These are phyloP conservation scores for Penicillium samsonianum DNA, from an alignment of 495 filamentous ascomycete species.

Conservation along the genomic window DNA sequence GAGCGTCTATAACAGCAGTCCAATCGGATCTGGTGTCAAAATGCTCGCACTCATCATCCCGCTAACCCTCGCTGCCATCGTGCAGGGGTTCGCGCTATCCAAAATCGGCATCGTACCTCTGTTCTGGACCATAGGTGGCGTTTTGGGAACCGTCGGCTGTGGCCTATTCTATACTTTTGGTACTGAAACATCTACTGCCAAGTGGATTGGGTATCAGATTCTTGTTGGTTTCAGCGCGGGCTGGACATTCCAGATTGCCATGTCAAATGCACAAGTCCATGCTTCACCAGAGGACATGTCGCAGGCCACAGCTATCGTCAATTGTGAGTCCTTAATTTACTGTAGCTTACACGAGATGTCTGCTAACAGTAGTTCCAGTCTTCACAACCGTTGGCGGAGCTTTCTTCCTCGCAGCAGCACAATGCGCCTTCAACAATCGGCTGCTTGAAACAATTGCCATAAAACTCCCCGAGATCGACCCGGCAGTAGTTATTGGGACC, in stretches of 20 bases:
- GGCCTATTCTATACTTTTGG: constrained; percentile 49
- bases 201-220: constrained; percentile 47
- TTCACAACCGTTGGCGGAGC: constrained; percentile 46
- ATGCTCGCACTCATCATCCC: constrained; percentile 54
- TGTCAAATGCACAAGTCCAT: constrained; percentile 31
- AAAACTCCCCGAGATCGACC: constrained; percentile 45
- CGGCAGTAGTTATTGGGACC: constrained; percentile 40
- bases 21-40: constrained; percentile 51
- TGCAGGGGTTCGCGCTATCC: constrained; percentile 37
- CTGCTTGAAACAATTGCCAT: constrained; percentile 36
- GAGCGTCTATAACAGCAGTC: constrained; percentile 7
- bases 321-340: constrained; percentile 14
- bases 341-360: not conserved
- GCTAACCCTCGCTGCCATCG: constrained; percentile 34
- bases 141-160: constrained; percentile 47
- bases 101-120: constrained; percentile 36
- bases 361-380: constrained; percentile 6
- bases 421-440: constrained; percentile 48
- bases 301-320: constrained; percentile 22
- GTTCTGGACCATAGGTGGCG: constrained; percentile 35
- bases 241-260: constrained; percentile 32
- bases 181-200: constrained; percentile 21
- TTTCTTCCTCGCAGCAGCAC: constrained; percentile 46
- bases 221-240: constrained; percentile 37
- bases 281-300: constrained; percentile 20